These are phyloP conservation scores for Exophiala viscosa DNA, from an alignment of 2,329 filamentous ascomycete species.

Conservation along the genomic window DNA sequence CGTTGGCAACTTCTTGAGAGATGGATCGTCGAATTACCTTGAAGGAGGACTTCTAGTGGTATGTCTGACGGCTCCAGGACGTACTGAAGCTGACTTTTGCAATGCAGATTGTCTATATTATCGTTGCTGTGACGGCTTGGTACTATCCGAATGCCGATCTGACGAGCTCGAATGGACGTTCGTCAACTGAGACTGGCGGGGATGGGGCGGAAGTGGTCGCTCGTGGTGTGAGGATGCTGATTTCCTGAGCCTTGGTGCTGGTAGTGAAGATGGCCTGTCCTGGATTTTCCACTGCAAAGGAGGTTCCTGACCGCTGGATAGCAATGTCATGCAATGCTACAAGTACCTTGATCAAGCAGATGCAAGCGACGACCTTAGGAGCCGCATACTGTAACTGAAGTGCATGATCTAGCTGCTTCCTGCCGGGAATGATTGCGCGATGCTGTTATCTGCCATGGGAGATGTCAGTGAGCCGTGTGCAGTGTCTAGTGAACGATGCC, in stretches of 20 bases:
- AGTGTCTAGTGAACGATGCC: no score
- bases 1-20: constrained; percentile 80
- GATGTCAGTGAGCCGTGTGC: no score
- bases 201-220: constrained; percentile 13
- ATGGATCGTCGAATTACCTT: constrained; percentile 86
- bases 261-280: no score
- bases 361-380: no score
- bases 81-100: neutral
- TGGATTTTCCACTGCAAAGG: no score
- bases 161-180: constrained; percentile 22
- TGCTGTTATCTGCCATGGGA: neutral
- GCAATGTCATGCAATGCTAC: no score
- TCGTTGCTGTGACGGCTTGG: constrained; percentile 60
- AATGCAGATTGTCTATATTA: constrained; percentile 51
- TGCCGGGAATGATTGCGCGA: no score
- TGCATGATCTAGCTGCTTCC: no score
- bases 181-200: constrained; percentile 5
- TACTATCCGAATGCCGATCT: constrained; percentile 55
- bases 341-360: no score
- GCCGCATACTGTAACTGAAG: no score
- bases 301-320: no score
- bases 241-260: constrained; percentile 4
- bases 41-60: constrained; percentile 78
- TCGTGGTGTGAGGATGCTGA: constrained; percentile 14
- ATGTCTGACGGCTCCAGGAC: neutral